Conservation (phyloP, 495 filamentous ascomycete genomes). For the Aspergillus mulundensis region DNA sequence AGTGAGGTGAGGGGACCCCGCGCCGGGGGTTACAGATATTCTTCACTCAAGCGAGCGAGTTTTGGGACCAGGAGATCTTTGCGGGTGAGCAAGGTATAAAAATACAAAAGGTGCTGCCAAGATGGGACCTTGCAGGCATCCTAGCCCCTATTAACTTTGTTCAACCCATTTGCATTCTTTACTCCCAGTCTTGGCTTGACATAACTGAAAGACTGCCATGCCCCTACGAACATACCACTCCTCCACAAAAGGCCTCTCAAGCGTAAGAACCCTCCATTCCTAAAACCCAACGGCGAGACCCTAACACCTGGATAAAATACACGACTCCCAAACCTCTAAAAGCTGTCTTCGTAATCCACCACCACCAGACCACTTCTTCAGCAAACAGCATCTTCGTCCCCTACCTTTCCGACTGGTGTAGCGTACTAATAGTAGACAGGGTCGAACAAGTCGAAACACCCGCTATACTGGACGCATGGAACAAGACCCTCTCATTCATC, state of each 20-base stretch:
- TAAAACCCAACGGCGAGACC: slow-evolving; percentile 20
- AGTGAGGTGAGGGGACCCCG: too few species aligned
- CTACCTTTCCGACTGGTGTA: slow-evolving; percentile 22
- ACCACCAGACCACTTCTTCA: slow-evolving; percentile 34
- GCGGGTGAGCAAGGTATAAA: too few species aligned
- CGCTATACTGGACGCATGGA: slow-evolving; percentile 23
- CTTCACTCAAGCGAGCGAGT: too few species aligned
- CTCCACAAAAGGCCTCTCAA: slow-evolving; percentile 17
- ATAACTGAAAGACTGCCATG: too few species aligned
- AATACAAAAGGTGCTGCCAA: too few species aligned
- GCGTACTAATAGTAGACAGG: slow-evolving; percentile 11
- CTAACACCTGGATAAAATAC: slow-evolving; percentile 19
- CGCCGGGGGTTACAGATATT: too few species aligned
- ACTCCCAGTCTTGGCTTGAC: too few species aligned
- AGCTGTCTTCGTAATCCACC: slow-evolving; percentile 30
- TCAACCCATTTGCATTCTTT: too few species aligned
- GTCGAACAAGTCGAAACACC: slow-evolving; percentile 28
- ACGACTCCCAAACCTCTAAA: slow-evolving; percentile 16
- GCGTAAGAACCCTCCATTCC: slow-evolving; percentile 19
- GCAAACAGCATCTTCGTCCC: slow-evolving; percentile 29
- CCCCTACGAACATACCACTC: slow-evolving; percentile 20
- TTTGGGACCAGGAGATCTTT: too few species aligned
- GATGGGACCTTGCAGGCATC: too few species aligned
- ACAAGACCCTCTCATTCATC: slow-evolving; percentile 23
- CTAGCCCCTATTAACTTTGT: too few species aligned